Evolutionary conservation across 2,329 filamentous ascomycete genomes (phyloP).

Genomic region (Apiospora rasikravindrae): DNA sequence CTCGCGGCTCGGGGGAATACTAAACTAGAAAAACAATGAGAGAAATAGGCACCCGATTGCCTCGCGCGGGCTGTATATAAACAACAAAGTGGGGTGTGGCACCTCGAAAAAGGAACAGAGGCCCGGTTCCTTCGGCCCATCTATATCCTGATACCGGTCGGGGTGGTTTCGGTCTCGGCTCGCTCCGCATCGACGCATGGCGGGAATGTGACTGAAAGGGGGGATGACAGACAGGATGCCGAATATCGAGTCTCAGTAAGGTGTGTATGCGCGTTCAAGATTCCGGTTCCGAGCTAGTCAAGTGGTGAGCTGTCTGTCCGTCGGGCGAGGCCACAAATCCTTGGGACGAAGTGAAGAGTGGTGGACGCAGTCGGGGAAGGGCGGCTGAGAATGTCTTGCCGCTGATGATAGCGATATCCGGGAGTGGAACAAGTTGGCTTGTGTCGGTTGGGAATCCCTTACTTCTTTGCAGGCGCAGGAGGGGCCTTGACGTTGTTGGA

Average conservation of each 20-base stretch:
- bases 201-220: background rate
- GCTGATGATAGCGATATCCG: background rate
- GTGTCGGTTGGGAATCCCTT: slow-evolving; percentile 34
- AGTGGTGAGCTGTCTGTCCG: background rate
- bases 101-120: background rate
- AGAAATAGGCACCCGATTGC: background rate
- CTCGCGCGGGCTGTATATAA: background rate
- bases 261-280: background rate
- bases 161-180: background rate
- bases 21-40: slow-evolving; percentile 2
- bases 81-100: background rate
- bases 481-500: slow-evolving; percentile 82
- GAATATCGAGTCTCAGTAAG: background rate
- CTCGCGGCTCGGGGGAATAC: slow-evolving; percentile 15
- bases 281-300: background rate
- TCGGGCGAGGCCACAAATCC: background rate
- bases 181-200: background rate
- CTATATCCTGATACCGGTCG: background rate
- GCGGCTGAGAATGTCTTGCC: background rate
- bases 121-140: background rate
- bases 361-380: background rate
- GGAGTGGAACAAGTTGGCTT: background rate
- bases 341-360: background rate
- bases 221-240: background rate
- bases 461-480: slow-evolving; percentile 52